Conservation (phyloP, 306 rosid genomes). For the Clitoria ternatea region DNA sequence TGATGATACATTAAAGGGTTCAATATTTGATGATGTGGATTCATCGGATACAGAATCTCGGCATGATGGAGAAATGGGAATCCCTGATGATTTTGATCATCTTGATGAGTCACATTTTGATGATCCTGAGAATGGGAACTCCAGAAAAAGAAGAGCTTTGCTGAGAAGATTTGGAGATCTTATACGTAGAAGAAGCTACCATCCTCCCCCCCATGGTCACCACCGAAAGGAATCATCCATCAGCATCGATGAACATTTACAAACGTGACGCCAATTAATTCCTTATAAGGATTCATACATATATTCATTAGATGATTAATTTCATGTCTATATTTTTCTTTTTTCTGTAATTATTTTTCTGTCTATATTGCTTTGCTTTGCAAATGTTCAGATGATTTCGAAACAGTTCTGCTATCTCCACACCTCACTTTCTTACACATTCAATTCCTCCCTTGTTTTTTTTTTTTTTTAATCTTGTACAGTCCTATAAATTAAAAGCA, state of each 20-base stretch:
- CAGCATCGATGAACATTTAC: conserved; percentile 35
- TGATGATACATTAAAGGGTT: conserved; percentile 45
- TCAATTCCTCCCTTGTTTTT: too few species aligned
- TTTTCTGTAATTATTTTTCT: background rate
- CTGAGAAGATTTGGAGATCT: conserved; percentile 81
- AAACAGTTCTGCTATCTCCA: background rate
- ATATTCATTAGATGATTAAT: background rate
- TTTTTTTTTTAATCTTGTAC: too few species aligned
- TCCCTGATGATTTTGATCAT: conserved; percentile 43
- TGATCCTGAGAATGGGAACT: conserved; percentile 42
- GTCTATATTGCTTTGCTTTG: background rate
- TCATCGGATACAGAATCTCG: conserved; percentile 40
- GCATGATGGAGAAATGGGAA: conserved; percentile 36
- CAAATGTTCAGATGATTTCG: background rate
- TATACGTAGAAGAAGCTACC: conserved; percentile 46
- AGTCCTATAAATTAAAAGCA: too few species aligned
- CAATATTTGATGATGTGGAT: conserved; percentile 52
- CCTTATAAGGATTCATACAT: background rate
- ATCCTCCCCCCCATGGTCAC: too few species aligned
- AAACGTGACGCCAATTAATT: conserved; percentile 2
- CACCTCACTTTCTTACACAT: too few species aligned
- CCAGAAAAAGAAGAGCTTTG: conserved; percentile 71
- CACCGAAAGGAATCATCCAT: conserved; percentile 33
- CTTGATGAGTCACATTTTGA: conserved; percentile 45
- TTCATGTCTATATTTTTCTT: background rate